Conservation (phyloP, 2,329 filamentous ascomycete species). For the Blastomyces parvus region DNA sequence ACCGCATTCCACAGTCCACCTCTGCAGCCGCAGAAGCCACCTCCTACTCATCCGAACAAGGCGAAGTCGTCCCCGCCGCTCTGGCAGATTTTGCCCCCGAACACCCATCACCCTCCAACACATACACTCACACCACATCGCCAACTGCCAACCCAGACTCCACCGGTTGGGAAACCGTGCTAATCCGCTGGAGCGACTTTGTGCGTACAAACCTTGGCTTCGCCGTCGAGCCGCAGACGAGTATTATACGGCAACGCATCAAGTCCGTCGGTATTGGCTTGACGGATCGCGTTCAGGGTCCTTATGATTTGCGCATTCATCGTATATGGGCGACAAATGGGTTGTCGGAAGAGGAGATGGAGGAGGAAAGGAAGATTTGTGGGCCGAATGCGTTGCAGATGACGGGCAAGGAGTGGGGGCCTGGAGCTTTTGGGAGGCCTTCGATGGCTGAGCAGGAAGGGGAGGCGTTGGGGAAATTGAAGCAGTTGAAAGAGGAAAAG, state of each 20-base stretch:
- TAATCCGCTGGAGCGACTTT: slow-evolving; percentile 85
- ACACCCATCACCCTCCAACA: slow-evolving; percentile 28
- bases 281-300: slow-evolving; percentile 79
- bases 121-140: slow-evolving; percentile 24
- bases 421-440: slow-evolving; percentile 5
- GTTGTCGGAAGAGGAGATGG: slow-evolving; percentile 32
- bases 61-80: slow-evolving; percentile 23
- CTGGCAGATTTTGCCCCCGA: slow-evolving; percentile 26
- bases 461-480: slow-evolving; percentile 20
- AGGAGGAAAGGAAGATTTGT: slow-evolving; percentile 34
- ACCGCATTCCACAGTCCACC: slow-evolving; percentile 21
- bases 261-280: slow-evolving; percentile 76
- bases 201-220: slow-evolving; percentile 89
- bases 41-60: slow-evolving; percentile 8
- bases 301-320: slow-evolving; percentile 78
- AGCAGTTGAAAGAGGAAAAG: slow-evolving; percentile 30
- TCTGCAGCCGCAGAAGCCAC: slow-evolving; percentile 15
- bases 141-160: slow-evolving; percentile 46
- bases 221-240: slow-evolving; percentile 85
- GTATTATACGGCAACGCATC: slow-evolving; percentile 78
- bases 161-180: slow-evolving; percentile 89
- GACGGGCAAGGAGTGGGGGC: slow-evolving; percentile 23
- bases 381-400: slow-evolving; percentile 30
- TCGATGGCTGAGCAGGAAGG: slow-evolving; percentile 15
- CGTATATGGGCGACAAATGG: slow-evolving; percentile 85